Evolutionary conservation across 2,329 filamentous ascomycete genomes (phyloP).

Genomic region (Spiromastix sp.): DNA sequence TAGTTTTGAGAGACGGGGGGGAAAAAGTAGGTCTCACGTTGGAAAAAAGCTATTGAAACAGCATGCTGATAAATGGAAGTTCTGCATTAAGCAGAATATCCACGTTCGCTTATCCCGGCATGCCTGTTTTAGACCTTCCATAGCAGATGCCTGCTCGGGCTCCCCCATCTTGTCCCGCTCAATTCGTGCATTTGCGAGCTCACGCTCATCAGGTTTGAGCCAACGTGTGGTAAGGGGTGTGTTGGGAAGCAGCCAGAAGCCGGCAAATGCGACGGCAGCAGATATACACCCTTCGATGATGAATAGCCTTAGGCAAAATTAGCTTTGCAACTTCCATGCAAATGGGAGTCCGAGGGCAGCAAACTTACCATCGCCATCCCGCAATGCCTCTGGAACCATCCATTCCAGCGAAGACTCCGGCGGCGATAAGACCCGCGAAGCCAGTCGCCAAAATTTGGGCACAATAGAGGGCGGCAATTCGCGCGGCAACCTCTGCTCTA

Average conservation of each 20-base stretch:
- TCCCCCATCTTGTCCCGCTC: conserved; percentile 43
- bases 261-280: conserved; percentile 9
- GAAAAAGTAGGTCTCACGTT: conserved; percentile 18
- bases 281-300: conserved; percentile 13
- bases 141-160: conserved; percentile 35
- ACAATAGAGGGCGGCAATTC: conserved; percentile 12
- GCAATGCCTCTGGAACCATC: conserved; percentile 20
- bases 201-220: conserved; percentile 17
- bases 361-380: conserved; percentile 46
- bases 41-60: conserved; percentile 37
- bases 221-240: conserved; percentile 13
- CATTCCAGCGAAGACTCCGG: conserved; percentile 18
- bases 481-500: conserved; percentile 13
- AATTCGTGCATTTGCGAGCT: conserved; percentile 39
- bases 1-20: conserved; percentile 36
- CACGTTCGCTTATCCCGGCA: conserved; percentile 42
- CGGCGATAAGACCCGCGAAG: conserved; percentile 13
- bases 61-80: conserved; percentile 45
- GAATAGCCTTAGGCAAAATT: too few species aligned
- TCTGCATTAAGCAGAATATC: conserved; percentile 46
- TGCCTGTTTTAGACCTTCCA: conserved; percentile 41
- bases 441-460: conserved; percentile 13
- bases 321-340: too few species aligned
- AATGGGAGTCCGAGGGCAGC: too few species aligned
- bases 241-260: conserved; percentile 12